A percentile compares a stretch with the other conserved stretches of the same genome.
phyloP scores from a whole-genome alignment of 805 yeast species.

The Blastobotrys parvus region DNA sequence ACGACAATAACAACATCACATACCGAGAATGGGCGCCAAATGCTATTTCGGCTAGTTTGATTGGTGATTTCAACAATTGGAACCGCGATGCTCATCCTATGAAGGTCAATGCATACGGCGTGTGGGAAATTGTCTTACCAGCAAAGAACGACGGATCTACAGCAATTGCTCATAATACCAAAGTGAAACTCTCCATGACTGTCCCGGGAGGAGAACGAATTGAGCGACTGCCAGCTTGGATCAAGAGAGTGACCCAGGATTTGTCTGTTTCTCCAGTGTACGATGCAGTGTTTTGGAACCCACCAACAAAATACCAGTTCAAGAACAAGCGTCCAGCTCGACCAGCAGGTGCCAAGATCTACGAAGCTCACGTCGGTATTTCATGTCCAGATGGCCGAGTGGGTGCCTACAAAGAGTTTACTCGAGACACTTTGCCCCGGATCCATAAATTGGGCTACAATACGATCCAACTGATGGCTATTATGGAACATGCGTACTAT shows the following conservation, averaged over 20 bases:
- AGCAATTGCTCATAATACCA: slow-evolving; percentile 75
- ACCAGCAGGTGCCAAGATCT: slow-evolving; percentile 55
- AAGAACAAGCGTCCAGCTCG: slow-evolving; percentile 54
- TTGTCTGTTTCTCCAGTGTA: slow-evolving; percentile 41
- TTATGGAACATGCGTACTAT: slow-evolving; percentile 98
- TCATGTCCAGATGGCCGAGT: slow-evolving; percentile 83
- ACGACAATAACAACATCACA: slow-evolving; percentile 41
- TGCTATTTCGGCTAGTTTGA: slow-evolving; percentile 64
- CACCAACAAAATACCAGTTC: slow-evolving; percentile 49
- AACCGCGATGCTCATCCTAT: slow-evolving; percentile 46
- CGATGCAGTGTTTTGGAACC: slow-evolving; percentile 94
- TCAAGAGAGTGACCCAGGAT: slow-evolving; percentile 65
- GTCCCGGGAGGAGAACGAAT: slow-evolving; percentile 60
- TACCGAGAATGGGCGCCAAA: slow-evolving; percentile 89
- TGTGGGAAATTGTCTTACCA: slow-evolving; percentile 55
- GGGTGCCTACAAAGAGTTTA: slow-evolving; percentile 81
- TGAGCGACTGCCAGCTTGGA: slow-evolving; percentile 87
- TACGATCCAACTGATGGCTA: slow-evolving; percentile 92
- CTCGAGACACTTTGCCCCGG: slow-evolving; percentile 70
- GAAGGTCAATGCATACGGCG: slow-evolving; percentile 58
- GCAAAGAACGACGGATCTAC: slow-evolving; percentile 42
- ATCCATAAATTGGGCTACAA: slow-evolving; percentile 83
- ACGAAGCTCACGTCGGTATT: slow-evolving; percentile 91
- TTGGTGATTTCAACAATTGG: slow-evolving; percentile 94
- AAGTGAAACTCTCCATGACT: slow-evolving; percentile 54